Conservation (phyloP, 2,329 filamentous ascomycete species). For the Leptographium flavum region DNA sequence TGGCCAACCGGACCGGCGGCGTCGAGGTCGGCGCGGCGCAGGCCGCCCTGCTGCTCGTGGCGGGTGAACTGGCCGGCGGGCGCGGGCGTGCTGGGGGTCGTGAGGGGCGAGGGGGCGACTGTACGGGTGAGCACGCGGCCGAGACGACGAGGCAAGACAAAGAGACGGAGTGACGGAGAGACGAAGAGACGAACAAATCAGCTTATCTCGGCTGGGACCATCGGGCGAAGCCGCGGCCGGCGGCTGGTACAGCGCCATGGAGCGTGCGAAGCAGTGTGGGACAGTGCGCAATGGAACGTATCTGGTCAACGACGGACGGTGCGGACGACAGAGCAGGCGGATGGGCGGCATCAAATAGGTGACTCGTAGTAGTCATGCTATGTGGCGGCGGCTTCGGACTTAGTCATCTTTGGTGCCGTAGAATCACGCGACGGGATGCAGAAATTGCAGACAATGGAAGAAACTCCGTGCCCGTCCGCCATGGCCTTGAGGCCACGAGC, state of each 20-base stretch:
- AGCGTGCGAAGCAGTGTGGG: no score
- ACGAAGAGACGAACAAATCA: neutral
- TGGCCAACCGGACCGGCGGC: slow-evolving; percentile 56
- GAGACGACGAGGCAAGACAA: neutral
- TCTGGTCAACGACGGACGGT: no score
- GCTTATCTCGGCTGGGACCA: neutral
- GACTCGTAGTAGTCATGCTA: neutral
- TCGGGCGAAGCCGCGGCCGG: neutral
- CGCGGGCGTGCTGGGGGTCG: slow-evolving; percentile 12
- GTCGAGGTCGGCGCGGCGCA: slow-evolving; percentile 47
- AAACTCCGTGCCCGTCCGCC: no score
- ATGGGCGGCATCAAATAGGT: neutral
- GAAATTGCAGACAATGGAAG: no score
- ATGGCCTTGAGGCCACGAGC: no score
- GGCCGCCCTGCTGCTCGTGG: slow-evolving; percentile 30
- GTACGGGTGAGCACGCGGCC: neutral
- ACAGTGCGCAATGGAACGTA: neutral
- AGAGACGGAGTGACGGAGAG: neutral
- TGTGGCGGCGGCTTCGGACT: neutral
- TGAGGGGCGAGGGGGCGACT: slow-evolving; percentile 11
- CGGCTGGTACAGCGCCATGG: slow-evolving; percentile 8
- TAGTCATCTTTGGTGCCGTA: neutral
- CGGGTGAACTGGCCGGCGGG: slow-evolving; percentile 67
- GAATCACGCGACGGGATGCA: neutral
- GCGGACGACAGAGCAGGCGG: no score